A percentile compares a stretch with the other conserved stretches of the same genome.
Conservation (phyloP, 495 filamentous ascomycete species). For the Stereocaulon alpinum region DNA sequence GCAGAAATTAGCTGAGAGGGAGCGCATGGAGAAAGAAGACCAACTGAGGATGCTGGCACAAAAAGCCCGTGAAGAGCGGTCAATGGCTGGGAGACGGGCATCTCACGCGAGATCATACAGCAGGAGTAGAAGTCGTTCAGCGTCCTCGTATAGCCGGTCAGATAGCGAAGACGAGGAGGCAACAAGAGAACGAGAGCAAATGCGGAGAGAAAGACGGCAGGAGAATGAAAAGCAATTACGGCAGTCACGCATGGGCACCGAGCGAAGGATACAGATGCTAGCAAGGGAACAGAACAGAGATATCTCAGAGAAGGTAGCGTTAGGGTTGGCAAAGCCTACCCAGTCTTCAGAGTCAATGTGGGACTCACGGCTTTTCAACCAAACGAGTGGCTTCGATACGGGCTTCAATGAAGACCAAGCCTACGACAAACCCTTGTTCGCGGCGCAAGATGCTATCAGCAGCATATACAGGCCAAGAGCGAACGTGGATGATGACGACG, state of each 20-base stretch:
- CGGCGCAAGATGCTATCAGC: conserved; percentile 89
- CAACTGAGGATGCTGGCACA: conserved; percentile 81
- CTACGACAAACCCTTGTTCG: conserved; percentile 96
- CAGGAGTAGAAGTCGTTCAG: conserved; percentile 41
- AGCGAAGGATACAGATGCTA: conserved; percentile 79
- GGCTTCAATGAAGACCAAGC: conserved; percentile 97
- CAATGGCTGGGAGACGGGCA: conserved; percentile 41
- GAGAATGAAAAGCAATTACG: conserved; percentile 84
- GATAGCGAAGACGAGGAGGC: conserved; percentile 57
- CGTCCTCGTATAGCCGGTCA: conserved; percentile 48
- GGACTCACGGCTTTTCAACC: conserved; percentile 92
- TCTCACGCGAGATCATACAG: conserved; percentile 36
- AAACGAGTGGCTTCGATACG: conserved; percentile 72
- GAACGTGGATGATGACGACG: conserved; percentile 59
- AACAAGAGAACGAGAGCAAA: conserved; percentile 60
- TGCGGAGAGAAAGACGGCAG: conserved; percentile 64
- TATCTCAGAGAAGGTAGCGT: conserved; percentile 93
- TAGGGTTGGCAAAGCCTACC: conserved; percentile 91
- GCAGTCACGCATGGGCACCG: conserved; percentile 91
- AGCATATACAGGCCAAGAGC: conserved; percentile 84
- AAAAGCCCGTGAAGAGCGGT: conserved; percentile 76
- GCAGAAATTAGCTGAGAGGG: conserved; percentile 91
- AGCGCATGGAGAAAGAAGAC: conserved; percentile 88
- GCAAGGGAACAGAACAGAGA: conserved; percentile 94
- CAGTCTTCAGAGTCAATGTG: conserved; percentile 87